Base-by-base conservation (phyloP, 306 rosid genomes). In the Citrullus mucosospermus region DNA sequence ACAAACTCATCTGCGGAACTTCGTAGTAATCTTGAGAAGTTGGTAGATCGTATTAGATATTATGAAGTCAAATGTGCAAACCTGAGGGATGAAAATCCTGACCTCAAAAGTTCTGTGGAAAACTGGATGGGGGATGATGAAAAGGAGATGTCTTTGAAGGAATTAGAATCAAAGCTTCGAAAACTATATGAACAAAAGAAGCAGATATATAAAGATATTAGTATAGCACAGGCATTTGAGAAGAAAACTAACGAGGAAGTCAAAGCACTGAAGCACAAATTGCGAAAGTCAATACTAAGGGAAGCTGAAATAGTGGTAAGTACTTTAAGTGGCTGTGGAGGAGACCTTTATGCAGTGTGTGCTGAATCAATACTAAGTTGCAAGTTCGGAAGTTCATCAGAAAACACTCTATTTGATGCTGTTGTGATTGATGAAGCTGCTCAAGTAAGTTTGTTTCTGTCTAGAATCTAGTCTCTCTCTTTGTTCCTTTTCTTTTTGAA, bases 401-500 rank as follows among this genome's bases (percentile, higher is more conserved):
- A 95, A 82, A 86, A 86, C 75, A 87, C 89, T 76, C 96, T 92
- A 76, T 95, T 95, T 57, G 97, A 89, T 89, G 96, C 98, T 79
- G 90, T 92, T 78, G 89, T 95, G 80, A 88, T 88, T 78, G 98
- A 95, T 85, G 98, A 95, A 89, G 98, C 97, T 81, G 97, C 98
- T 78, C 97, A 92, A 81, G 98, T 95, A 89, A 81, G 83, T 79
- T 67, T 80, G 66, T 44, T 79, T 25, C 48, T 84, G 63, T 86
- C 50, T 18, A 66, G 43, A 84, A 51, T 58, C 82, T 62, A 34
- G 22, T 63, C 9, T 32, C 20, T 63, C 77, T 28, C 80, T 79
- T 60, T 53, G 61, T n/a, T 76, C 80, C 82, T n/a, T 1, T 78
- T 60, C 53, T 67, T n/a, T 76, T 80, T 82, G 11, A 3, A 34